Percentiles rank a stretch among this genome's conserved stretches.
Evolutionary conservation across 345 rosid species (phyloP).

Genomic region (Fremontodendron californicum): DNA sequence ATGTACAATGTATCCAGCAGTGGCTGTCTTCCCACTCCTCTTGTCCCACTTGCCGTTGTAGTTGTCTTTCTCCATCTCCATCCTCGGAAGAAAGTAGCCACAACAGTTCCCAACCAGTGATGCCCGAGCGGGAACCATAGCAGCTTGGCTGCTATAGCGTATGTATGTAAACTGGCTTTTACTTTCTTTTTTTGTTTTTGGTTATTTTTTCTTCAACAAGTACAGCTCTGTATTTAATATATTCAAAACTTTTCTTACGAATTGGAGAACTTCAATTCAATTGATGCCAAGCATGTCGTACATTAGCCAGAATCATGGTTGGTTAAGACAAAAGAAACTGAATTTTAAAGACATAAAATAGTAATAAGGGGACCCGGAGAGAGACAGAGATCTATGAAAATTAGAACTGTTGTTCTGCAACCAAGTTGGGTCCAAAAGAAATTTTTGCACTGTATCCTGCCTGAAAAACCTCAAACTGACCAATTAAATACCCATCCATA

Average conservation of each 20-base stretch:
- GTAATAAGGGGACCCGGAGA: neutral
- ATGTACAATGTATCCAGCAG: conserved; percentile 56
- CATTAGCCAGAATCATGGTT: neutral
- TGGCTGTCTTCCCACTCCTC: conserved; percentile 65
- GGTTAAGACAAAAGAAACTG: neutral
- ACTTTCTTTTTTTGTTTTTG: too few species aligned
- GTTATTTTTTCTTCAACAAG: neutral
- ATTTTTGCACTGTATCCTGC: too few species aligned
- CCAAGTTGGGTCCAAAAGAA: too few species aligned
- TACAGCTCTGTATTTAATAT: neutral
- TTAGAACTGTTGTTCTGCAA: neutral
- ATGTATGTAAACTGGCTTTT: neutral
- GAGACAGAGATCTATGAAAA: neutral
- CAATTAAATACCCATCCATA: too few species aligned
- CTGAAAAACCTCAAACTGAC: too few species aligned
- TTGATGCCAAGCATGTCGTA: neutral
- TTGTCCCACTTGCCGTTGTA: conserved; percentile 75
- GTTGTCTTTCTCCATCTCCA: conserved; percentile 28
- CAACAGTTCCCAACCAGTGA: neutral
- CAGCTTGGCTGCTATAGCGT: neutral
- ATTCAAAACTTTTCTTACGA: neutral
- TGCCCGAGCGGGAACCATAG: neutral
- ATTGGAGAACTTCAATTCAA: neutral
- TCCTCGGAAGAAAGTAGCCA: neutral
- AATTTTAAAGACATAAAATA: neutral